Evolutionary conservation across 805 yeast species (phyloP).

Genomic region (Schwanniomyces vanrijiae): DNA sequence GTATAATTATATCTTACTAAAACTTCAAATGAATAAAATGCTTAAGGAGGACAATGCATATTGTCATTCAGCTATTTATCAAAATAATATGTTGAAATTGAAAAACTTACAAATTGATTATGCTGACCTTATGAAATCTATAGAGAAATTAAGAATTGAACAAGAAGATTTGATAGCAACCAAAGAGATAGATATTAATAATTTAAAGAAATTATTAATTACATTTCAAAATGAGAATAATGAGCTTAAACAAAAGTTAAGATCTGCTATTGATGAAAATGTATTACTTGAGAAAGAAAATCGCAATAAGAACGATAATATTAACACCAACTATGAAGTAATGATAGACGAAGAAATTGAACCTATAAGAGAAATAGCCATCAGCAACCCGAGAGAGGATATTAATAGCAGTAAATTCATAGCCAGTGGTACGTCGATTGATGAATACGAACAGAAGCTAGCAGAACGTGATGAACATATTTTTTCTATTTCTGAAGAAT

Average conservation of each 20-base stretch:
- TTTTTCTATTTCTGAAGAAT: constrained; percentile 15
- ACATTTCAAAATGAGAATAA: constrained; percentile 9
- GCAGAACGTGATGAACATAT: constrained; percentile 12
- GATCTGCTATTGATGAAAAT: constrained; percentile 8
- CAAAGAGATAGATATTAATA: constrained; percentile 9
- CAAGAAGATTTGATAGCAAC: constrained; percentile 5
- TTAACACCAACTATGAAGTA: too few species aligned
- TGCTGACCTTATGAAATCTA: constrained; percentile 3
- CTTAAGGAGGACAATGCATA: constrained; percentile 4
- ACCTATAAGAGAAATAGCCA: constrained; percentile 17
- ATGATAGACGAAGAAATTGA: constrained; percentile 22
- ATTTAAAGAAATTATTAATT: constrained; percentile 10
- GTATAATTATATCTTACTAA: constrained; percentile 18
- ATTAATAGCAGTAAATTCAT: neutral
- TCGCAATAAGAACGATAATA: constrained; percentile 11
- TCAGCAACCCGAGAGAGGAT: neutral
- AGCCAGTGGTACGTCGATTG: neutral
- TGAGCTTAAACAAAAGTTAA: constrained; percentile 6
- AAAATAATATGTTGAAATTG: constrained; percentile 8
- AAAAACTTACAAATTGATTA: constrained; percentile 7
- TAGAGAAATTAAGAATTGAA: constrained; percentile 12
- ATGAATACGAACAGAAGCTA: neutral
- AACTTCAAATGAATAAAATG: constrained; percentile 12
- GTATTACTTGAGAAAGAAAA: constrained; percentile 3
- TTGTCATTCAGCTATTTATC: constrained; percentile 3